These are phyloP conservation scores for Pythium phragmitis DNA, from an alignment of 352 stramenopile genomes.

Conservation along the genomic window DNA sequence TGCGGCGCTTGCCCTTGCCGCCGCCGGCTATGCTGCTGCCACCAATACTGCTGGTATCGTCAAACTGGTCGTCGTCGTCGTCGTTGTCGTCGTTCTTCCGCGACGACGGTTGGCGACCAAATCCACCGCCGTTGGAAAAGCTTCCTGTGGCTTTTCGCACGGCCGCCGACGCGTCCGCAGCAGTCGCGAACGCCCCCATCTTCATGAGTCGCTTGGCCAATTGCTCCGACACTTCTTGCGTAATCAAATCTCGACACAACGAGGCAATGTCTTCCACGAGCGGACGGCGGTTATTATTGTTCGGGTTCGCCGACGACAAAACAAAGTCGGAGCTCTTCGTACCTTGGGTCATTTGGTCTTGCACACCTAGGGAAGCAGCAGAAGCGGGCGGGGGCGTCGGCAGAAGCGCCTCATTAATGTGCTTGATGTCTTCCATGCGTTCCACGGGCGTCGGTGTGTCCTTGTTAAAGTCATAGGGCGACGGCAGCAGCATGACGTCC, in stretches of 20 bases:
- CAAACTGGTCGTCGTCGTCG: constrained; percentile 27
- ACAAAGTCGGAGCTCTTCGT: constrained; percentile 67
- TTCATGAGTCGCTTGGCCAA: constrained; percentile 21
- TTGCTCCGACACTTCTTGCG: constrained; percentile 45
- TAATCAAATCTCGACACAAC: constrained; percentile 75
- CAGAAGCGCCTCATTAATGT: constrained; percentile 74
- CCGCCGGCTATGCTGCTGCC: constrained; percentile 8
- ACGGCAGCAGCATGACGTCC: constrained; percentile 76
- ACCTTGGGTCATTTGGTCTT: constrained; percentile 52
- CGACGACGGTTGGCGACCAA: neutral
- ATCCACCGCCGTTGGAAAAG: neutral
- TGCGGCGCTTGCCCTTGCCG: constrained; percentile 65
- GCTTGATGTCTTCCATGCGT: constrained; percentile 61
- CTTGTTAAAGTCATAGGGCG: constrained; percentile 78
- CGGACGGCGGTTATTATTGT: constrained; percentile 39
- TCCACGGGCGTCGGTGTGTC: constrained; percentile 74
- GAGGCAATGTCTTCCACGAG: constrained; percentile 79
- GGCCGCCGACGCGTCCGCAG: neutral
- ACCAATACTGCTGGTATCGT: constrained; percentile 24
- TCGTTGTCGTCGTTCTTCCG: constrained; percentile 16
- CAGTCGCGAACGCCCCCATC: constrained; percentile 22
- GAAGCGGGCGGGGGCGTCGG: constrained; percentile 59
- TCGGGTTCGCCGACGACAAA: constrained; percentile 27
- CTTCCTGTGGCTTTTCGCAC: constrained; percentile 1
- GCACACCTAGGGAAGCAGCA: constrained; percentile 25